Evolutionary conservation across 2,329 filamentous ascomycete genomes (phyloP).

Genomic region (Diaporthe vaccinii): DNA sequence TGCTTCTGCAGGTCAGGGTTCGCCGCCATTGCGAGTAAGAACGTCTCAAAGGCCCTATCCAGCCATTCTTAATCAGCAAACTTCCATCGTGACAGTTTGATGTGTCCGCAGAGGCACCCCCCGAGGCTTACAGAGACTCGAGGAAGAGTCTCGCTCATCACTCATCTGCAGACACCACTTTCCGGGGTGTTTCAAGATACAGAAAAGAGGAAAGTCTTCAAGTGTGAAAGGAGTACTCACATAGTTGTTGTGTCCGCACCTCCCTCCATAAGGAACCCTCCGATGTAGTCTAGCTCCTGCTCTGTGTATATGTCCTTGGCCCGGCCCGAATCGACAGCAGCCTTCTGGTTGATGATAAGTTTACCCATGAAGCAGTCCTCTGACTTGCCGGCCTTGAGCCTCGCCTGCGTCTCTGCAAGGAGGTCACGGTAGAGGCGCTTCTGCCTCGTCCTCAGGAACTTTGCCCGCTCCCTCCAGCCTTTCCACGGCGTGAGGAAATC

Average conservation of each 20-base stretch:
- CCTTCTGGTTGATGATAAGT: conserved; percentile 17
- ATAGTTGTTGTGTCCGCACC: conserved; percentile 42
- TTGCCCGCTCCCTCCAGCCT: conserved; percentile 41
- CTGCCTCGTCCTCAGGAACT: conserved; percentile 38
- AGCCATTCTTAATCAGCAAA: too few relatives aligned
- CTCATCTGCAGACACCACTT: too few relatives aligned
- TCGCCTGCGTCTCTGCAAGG: conserved; percentile 35
- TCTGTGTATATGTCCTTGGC: conserved; percentile 38
- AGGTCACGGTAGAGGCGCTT: conserved; percentile 43
- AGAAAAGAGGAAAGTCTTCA: not conserved
- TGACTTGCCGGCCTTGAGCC: conserved; percentile 34
- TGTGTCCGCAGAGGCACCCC: not conserved
- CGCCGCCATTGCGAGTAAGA: conserved; percentile 41
- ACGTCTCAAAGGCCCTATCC: conserved; percentile 32
- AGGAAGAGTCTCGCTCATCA: not conserved
- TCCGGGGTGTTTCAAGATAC: not conserved
- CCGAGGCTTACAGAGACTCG: not conserved
- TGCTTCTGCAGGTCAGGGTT: conserved; percentile 40
- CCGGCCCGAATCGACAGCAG: conserved; percentile 16
- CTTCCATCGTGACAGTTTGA: too few relatives aligned
- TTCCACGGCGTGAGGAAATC: conserved; percentile 44
- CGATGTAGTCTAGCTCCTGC: conserved; percentile 40
- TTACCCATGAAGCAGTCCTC: conserved; percentile 41
- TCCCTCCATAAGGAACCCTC: conserved; percentile 42
- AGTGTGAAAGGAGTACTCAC: not conserved